These are phyloP conservation scores for Magnolia kwangsiensis DNA, from an alignment of 164 flowering plant species.

Conservation along the genomic window DNA sequence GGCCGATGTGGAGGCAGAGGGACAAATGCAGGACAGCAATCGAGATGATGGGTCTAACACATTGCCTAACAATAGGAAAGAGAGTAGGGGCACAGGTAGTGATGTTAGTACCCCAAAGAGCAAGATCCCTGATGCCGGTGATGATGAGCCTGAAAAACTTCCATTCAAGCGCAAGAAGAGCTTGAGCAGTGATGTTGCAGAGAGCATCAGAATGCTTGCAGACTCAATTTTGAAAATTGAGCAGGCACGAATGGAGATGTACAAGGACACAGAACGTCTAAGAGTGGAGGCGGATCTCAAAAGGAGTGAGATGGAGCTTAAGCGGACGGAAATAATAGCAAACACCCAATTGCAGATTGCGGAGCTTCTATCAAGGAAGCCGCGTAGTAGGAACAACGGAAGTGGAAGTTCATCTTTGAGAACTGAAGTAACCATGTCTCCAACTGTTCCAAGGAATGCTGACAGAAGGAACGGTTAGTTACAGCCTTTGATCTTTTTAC, in stretches of 20 bases:
- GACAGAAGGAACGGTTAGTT: constrained; percentile 20
- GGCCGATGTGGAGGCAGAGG: constrained; percentile 11
- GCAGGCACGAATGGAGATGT: constrained; percentile 62
- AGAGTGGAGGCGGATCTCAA: constrained; percentile 68
- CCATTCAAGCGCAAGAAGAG: constrained; percentile 19
- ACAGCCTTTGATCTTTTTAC: constrained; percentile 5
- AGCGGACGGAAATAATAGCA: constrained; percentile 72
- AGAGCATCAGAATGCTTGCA: constrained; percentile 68
- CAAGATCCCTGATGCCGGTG: constrained; percentile 9
- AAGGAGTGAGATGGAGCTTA: constrained; percentile 72
- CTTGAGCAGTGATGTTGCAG: constrained; percentile 38
- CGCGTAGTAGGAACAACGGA: constrained; percentile 16
- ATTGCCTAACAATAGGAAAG: constrained; percentile 11
- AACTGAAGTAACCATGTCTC: constrained; percentile 6
- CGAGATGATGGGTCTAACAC: constrained; percentile 27
- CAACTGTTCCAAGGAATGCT: constrained; percentile 1
- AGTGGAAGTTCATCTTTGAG: constrained; percentile 44
- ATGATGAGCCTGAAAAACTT: constrained; percentile 8
- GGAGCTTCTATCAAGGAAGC: constrained; percentile 42
- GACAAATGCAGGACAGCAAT: constrained; percentile 14
- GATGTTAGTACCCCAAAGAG: constrained; percentile 21
- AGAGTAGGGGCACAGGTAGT: constrained; percentile 17
- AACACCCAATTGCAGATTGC: constrained; percentile 81
- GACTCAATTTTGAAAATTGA: constrained; percentile 60
- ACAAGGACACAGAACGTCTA: constrained; percentile 65